Conservation (phyloP, 495 filamentous ascomycete genomes). For the Talaromyces adpressus region DNA sequence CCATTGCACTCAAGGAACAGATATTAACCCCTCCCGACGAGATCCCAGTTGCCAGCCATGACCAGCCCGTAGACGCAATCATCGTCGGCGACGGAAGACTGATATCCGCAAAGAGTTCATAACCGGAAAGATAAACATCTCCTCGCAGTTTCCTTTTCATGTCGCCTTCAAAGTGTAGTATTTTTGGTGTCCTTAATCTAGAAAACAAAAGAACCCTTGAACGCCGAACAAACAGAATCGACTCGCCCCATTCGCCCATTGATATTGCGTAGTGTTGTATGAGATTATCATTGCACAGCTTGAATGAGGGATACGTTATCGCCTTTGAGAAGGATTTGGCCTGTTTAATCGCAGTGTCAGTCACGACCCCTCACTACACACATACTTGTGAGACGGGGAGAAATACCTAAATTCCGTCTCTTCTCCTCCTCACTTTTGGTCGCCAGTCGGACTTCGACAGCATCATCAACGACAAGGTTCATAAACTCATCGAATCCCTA, state of each 20-base stretch:
- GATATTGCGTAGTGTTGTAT: conserved; percentile 11
- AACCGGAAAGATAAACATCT: not conserved
- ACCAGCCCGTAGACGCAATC: conserved; percentile 62
- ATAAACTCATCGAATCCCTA: conserved; percentile 98
- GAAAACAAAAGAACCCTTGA: conserved; percentile 1
- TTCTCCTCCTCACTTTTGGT: conserved; percentile 77
- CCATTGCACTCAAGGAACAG: conserved; percentile 84
- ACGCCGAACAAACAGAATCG: conserved; percentile 8
- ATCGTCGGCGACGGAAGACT: conserved; percentile 51
- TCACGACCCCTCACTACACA: not conserved
- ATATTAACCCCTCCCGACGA: conserved; percentile 52
- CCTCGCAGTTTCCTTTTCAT: not conserved
- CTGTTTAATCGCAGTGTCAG: conserved; percentile 41
- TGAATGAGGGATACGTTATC: conserved; percentile 97
- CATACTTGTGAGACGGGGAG: not conserved
- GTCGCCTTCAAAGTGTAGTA: not conserved
- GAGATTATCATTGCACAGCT: conserved; percentile 45
- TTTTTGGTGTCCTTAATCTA: not conserved
- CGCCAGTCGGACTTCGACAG: conserved; percentile 80
- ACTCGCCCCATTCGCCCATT: conserved; percentile 12
- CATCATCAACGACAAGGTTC: conserved; percentile 96
- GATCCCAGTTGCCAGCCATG: conserved; percentile 60
- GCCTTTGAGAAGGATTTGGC: conserved; percentile 93
- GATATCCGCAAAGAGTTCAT: conserved; percentile 11
- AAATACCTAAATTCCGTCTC: conserved; percentile 71